Evolutionary conservation across 1,139 yeast species (phyloP), one percentile per base, ranked within the genome.

Genomic region (Wickerhamomyces sp.): DNA sequence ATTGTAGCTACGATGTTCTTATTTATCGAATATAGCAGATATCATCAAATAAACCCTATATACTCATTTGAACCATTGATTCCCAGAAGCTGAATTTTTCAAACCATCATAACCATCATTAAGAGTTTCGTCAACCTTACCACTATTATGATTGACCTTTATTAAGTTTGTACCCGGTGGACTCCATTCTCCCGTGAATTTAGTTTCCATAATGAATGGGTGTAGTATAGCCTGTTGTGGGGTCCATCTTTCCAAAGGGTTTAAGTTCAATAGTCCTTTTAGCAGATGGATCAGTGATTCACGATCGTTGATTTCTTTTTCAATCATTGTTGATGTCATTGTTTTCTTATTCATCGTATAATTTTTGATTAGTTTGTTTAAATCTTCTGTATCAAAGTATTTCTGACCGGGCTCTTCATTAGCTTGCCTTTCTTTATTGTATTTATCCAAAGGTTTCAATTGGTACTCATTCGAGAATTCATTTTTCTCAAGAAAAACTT

Each of bases 191-290:
- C 75, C 77, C 15, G 59, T 58, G 52, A 75, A 75, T 35, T 63
- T 65, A 40, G 67, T 69, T 35, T 70, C 75, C 4, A 84, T 84
- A 23, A 93, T 79, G 64, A 94, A 93, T 0, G 98, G 98, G 67
- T 94, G 99, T 65, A 81, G 73, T 27, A 85, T 73, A 0, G 98
- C 99, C 63, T 93, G 97, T 57, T 89, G 96, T 10, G 99, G 99
- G 0, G 97, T 89, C 82, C 96, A 84, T 57, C 99, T 76, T 63
- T 91, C 96, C 57, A 93, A 73, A 0, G 99, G 99, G 65, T 91
- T 91, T 61, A 89, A 67, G 56, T 84, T 88, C 49, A 93, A 70
- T 10, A 88, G 76, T 34, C 95, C 95, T 41, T 73, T 67, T 42
- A 93, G 72, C 59, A 93, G 89, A 63, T 91, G 96, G 34, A 84